Conservation (phyloP, 2,329 filamentous ascomycete species). For the Aspergillus novoparasiticus region DNA sequence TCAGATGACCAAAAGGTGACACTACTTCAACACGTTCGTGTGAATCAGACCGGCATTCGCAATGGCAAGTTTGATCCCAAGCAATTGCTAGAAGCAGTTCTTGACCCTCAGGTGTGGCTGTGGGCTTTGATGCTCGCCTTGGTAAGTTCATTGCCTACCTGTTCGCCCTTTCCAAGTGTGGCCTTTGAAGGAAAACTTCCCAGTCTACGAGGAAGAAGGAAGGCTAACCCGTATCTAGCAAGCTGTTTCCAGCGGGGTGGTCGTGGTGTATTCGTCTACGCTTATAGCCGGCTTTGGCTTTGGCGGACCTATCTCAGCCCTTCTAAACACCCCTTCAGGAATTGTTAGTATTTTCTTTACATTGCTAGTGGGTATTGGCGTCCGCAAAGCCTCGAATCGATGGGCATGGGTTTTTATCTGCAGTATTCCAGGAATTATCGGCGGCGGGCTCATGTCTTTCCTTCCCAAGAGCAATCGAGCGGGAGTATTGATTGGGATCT, state of each 20-base stretch:
- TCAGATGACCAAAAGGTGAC: slow-evolving; percentile 41
- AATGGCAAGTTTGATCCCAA: slow-evolving; percentile 52
- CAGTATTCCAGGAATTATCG: slow-evolving; percentile 51
- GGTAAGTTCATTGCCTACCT: background rate
- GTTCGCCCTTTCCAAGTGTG: background rate
- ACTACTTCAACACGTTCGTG: slow-evolving; percentile 45
- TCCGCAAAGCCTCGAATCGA: slow-evolving; percentile 44
- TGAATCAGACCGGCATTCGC: slow-evolving; percentile 55
- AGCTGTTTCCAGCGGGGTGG: slow-evolving; percentile 43
- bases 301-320: slow-evolving; percentile 44
- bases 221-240: background rate
- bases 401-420: slow-evolving; percentile 47
- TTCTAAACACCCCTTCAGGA: slow-evolving; percentile 49
- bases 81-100: slow-evolving; percentile 51
- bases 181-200: background rate
- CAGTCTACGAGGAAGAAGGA: background rate
- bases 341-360: slow-evolving; percentile 46
- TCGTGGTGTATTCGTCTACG: slow-evolving; percentile 50
- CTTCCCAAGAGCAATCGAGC: slow-evolving; percentile 42
- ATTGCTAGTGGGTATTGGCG: slow-evolving; percentile 43
- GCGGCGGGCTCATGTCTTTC: slow-evolving; percentile 43
- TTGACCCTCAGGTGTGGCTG: slow-evolving; percentile 51
- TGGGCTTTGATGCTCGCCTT: slow-evolving; percentile 33
- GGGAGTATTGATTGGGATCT: slow-evolving; percentile 47
- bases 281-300: slow-evolving; percentile 47